Conservation (phyloP, 768 basidiomycete species). For the Xerocomus brunneocitrinus region DNA sequence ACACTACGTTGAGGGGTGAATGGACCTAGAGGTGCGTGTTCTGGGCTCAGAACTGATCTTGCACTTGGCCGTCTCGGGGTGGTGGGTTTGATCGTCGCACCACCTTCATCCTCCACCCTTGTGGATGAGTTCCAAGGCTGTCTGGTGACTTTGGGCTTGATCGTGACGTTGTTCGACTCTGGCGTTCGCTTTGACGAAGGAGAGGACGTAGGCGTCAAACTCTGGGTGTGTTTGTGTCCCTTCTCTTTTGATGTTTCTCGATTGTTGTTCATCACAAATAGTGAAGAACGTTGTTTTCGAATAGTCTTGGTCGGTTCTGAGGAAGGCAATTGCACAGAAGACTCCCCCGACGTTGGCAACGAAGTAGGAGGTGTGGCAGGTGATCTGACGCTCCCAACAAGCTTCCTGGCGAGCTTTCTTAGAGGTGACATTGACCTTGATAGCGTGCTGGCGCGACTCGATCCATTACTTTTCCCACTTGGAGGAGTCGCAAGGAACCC, state of each 20-base stretch:
- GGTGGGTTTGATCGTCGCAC: slow-evolving; percentile 43
- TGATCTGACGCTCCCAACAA: slow-evolving; percentile 47
- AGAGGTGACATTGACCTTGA: slow-evolving; percentile 80
- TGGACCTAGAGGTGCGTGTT: slow-evolving; percentile 44
- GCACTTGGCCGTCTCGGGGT: slow-evolving; percentile 46
- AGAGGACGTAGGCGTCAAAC: slow-evolving; percentile 67
- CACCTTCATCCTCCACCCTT: slow-evolving; percentile 55
- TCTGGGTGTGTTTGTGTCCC: slow-evolving; percentile 65
- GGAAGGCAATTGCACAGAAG: slow-evolving; percentile 39
- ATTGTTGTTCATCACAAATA: slow-evolving; percentile 49
- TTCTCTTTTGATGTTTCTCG: slow-evolving; percentile 51
- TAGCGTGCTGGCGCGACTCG: slow-evolving; percentile 41
- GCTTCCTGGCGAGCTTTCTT: slow-evolving; percentile 68
- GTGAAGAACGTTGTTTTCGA: slow-evolving; percentile 60
- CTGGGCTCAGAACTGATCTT: slow-evolving; percentile 43
- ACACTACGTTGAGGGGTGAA: slow-evolving; percentile 56
- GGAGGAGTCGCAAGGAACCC: slow-evolving; percentile 66
- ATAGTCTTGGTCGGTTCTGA: slow-evolving; percentile 48
- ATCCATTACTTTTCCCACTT: slow-evolving; percentile 40
- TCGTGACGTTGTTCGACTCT: slow-evolving; percentile 37
- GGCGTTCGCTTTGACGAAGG: slow-evolving; percentile 39
- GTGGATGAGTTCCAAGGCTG: slow-evolving; percentile 82
- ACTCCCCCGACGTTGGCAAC: slow-evolving; percentile 41
- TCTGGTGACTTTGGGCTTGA: slow-evolving; percentile 39
- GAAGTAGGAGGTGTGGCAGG: slow-evolving; percentile 42